Percentiles rank a stretch among this genome's conserved stretches.
These are phyloP conservation scores for Paraphysoderma sedebokerense DNA, from an alignment of 371 early-diverging fungal genomes.

Conservation along the genomic window DNA sequence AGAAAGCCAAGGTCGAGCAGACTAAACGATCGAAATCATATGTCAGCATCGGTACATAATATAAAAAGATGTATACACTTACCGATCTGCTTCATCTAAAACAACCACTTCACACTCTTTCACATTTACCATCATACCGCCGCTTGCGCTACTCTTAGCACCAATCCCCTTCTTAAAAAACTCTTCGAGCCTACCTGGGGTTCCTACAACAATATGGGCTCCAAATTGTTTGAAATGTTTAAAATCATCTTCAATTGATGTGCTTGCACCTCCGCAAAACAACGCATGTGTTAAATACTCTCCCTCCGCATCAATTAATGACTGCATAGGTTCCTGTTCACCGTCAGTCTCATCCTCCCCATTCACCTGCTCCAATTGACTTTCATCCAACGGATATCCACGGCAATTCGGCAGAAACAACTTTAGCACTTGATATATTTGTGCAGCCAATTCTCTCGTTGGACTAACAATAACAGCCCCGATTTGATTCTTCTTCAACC, in stretches of 20 bases:
- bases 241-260: constrained; percentile 40
- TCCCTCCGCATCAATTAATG: background rate
- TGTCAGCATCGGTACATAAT: constrained; percentile 5
- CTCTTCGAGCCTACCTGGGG: constrained; percentile 93
- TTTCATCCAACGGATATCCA: no score
- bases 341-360: no score
- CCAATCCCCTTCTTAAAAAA: constrained; percentile 32
- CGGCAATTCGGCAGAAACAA: constrained; percentile 23
- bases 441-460: constrained; percentile 91
- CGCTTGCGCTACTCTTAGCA: background rate
- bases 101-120: constrained; percentile 76
- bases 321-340: no score
- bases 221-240: constrained; percentile 29
- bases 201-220: constrained; percentile 81
- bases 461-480: constrained; percentile 89
- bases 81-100: constrained; percentile 83
- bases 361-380: no score
- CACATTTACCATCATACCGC: constrained; percentile 29
- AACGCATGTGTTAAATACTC: constrained; percentile 24
- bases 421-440: constrained; percentile 62
- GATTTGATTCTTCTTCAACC: constrained; percentile 49
- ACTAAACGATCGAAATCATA: constrained; percentile 7
- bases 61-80: constrained; percentile 13
- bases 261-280: constrained; percentile 51
- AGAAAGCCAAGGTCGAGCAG: constrained; percentile 91